Percentiles rank a stretch among this genome's conserved stretches.
These are phyloP conservation scores for Astragalus glycyphyllos DNA, from an alignment of 306 rosid genomes.

Conservation along the genomic window DNA sequence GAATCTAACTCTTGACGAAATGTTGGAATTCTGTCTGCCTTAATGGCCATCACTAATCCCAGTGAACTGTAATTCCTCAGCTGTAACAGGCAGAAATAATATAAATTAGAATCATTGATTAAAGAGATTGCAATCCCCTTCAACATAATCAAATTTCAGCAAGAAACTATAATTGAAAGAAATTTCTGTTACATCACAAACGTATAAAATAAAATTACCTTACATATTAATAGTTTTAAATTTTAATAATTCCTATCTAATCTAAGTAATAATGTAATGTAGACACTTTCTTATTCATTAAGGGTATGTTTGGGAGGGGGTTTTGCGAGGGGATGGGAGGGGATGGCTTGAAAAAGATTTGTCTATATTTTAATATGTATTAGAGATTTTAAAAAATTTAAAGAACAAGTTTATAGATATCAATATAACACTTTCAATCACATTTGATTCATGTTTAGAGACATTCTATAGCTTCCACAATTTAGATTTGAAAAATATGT, in stretches of 20 bases:
- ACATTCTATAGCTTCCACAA: no score
- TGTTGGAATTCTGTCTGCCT: constrained; percentile 58
- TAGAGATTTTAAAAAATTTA: no score
- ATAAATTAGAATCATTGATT: constrained; percentile 38
- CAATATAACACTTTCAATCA: no score
- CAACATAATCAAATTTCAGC: constrained; percentile 8
- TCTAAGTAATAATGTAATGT: not conserved
- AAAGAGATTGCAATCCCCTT: constrained; percentile 15
- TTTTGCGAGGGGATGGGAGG: no score
- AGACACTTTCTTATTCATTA: constrained; percentile 3
- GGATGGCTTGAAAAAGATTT: no score
- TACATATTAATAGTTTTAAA: constrained; percentile 23
- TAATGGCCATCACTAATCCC: constrained; percentile 72
- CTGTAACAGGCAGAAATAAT: constrained; percentile 49
- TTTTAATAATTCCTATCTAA: not conserved
- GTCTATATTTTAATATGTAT: no score
- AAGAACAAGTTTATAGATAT: no score
- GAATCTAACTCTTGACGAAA: constrained; percentile 67
- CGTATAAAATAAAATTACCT: not conserved
- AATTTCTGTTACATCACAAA: constrained; percentile 6
- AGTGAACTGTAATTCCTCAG: constrained; percentile 57
- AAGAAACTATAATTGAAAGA: constrained; percentile 30
- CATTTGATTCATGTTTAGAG: no score
- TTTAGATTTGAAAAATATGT: no score
- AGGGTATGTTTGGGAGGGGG: no score